Percentiles rank a stretch among this genome's conserved stretches.
Evolutionary conservation across 768 basidiomycete genomes (phyloP).

Genomic region (Gloeostereum incarnatum): DNA sequence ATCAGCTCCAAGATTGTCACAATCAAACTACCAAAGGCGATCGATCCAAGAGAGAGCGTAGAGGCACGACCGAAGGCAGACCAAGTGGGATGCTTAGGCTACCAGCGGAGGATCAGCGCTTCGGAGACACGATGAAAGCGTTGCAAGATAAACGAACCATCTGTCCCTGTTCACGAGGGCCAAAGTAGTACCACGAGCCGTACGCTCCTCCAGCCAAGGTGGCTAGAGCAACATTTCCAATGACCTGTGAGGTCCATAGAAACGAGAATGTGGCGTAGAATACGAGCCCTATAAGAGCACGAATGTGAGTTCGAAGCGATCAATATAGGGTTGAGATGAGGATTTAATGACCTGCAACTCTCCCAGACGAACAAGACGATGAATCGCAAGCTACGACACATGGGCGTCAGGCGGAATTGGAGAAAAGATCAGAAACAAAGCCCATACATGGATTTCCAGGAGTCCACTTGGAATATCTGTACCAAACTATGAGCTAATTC

Average conservation of each 20-base stretch:
- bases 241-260: slow-evolving; percentile 79
- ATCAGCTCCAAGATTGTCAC: slow-evolving; percentile 73
- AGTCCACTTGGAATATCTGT: slow-evolving; percentile 62
- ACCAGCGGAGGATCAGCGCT: not conserved
- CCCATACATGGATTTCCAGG: slow-evolving; percentile 62
- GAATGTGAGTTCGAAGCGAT: no score
- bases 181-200: slow-evolving; percentile 73
- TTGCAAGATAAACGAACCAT: slow-evolving; percentile 34
- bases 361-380: slow-evolving; percentile 57
- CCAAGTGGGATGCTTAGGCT: slow-evolving; percentile 66
- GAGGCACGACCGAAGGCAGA: slow-evolving; percentile 67
- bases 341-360: no score
- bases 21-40: slow-evolving; percentile 78
- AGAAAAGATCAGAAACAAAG: not conserved
- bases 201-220: slow-evolving; percentile 65
- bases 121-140: not conserved
- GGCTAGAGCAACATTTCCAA: slow-evolving; percentile 68
- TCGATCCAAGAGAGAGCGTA: slow-evolving; percentile 73
- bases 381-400: slow-evolving; percentile 35
- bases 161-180: slow-evolving; percentile 52
- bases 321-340: no score
- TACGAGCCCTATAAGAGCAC: no score
- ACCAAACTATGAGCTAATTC: not conserved
- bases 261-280: slow-evolving; percentile 79
- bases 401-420: not conserved